phyloP scores from a whole-genome alignment of 352 stramenopile genomes.

The Phytophthora fragariae region DNA sequence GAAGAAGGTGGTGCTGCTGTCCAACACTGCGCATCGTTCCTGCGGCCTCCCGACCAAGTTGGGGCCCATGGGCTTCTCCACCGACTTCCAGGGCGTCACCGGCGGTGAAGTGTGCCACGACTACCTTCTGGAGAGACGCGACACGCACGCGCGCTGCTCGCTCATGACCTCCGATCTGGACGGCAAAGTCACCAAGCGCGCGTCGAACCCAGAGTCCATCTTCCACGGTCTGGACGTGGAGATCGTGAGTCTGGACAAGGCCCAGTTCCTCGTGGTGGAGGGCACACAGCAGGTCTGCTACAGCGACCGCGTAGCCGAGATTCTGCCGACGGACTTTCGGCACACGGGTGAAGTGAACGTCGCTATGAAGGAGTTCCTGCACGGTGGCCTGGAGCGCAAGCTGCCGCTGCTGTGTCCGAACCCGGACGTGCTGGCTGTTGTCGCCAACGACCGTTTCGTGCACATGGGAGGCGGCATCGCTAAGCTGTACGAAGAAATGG shows the following conservation, averaged over 20 bases:
- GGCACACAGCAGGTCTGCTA: slow-evolving; percentile 66
- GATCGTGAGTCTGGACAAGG: slow-evolving; percentile 48
- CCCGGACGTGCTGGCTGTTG: slow-evolving; percentile 84
- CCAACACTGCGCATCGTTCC: slow-evolving; percentile 88
- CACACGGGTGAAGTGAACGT: slow-evolving; percentile 51
- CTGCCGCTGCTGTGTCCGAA: slow-evolving; percentile 90
- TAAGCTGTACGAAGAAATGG: slow-evolving; percentile 78
- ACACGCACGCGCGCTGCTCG: slow-evolving; percentile 43
- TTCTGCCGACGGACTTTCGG: slow-evolving; percentile 54
- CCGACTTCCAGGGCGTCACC: slow-evolving; percentile 62
- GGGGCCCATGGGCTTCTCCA: slow-evolving; percentile 72
- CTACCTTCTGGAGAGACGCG: slow-evolving; percentile 41
- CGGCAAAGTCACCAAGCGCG: slow-evolving; percentile 40
- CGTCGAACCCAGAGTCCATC: slow-evolving; percentile 49
- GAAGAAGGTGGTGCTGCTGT: slow-evolving; percentile 90
- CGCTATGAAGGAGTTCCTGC: slow-evolving; percentile 54
- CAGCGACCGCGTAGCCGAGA: slow-evolving; percentile 40
- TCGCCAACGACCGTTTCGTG: slow-evolving; percentile 64
- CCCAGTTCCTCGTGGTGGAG: slow-evolving; percentile 66
- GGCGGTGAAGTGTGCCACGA: slow-evolving; percentile 61
- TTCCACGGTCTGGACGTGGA: slow-evolving; percentile 61
- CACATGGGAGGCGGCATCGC: slow-evolving; percentile 84
- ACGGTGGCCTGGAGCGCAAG: slow-evolving; percentile 52
- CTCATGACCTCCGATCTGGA: slow-evolving; percentile 52
- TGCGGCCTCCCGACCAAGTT: slow-evolving; percentile 58